Conservation (phyloP, 106 monocot species). For the Apostasia ramifera region DNA sequence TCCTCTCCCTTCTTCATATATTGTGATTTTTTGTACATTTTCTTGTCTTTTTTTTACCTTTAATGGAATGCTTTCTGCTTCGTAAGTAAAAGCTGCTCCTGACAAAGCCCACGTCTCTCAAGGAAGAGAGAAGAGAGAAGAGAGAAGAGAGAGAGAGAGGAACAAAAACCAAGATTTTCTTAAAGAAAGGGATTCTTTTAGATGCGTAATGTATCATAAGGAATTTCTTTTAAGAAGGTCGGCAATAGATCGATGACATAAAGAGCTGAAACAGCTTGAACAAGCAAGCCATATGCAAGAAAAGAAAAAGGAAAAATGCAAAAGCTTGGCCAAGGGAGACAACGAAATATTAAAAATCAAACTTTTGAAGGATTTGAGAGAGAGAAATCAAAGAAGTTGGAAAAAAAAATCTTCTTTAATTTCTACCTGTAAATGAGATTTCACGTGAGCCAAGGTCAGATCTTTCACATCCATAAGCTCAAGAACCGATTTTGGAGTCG, state of each 20-base stretch:
- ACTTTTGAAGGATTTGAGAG: neutral
- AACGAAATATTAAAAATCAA: neutral
- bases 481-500: conserved; percentile 21
- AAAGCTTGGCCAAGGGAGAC: neutral
- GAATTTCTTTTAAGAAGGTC: too few relatives aligned
- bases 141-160: neutral
- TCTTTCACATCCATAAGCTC: conserved; percentile 27
- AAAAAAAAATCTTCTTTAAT: neutral
- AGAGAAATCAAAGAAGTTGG: neutral
- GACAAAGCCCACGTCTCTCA: conserved; percentile 10
- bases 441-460: conserved; percentile 27
- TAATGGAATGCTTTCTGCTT: conserved; percentile 38
- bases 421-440: conserved; percentile 19
- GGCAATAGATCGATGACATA: neutral
- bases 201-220: neutral
- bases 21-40: conserved; percentile 17
- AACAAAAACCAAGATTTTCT: neutral
- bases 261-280: neutral
- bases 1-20: conserved; percentile 6
- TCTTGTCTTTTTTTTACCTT: conserved; percentile 23
- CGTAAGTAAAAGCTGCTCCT: conserved; percentile 39
- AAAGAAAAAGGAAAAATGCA: neutral
- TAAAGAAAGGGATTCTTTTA: neutral
- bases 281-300: neutral
- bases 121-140: neutral